Evolutionary conservation across 441 rosid genomes (phyloP), one percentile per base, ranked within the genome.

Genomic region (Melastoma candidum): DNA sequence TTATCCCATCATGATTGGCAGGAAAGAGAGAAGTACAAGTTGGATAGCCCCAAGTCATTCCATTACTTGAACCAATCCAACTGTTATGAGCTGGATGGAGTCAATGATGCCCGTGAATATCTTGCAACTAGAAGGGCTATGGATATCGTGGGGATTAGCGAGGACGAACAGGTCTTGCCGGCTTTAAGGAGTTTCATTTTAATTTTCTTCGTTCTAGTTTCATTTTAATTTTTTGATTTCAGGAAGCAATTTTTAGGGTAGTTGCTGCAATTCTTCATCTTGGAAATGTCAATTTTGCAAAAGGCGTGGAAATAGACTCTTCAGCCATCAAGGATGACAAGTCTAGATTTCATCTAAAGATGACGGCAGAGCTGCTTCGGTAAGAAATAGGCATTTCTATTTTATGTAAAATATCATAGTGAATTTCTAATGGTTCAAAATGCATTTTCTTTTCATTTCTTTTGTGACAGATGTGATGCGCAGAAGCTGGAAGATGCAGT

Each of bases 121-220:
- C 88, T 90, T 55, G 98, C 97, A 61, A 95, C 97, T 68, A 85
- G 95, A 70, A 74, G 99, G 74, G 99, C 99, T 44, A 95, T 95
- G 99, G 99, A 95, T 74, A 50, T 95, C 27, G 99, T 95, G 59
- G 99, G 99, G 74, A 87, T 95, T 74, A 85, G 83, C 58, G 97
- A 81, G 67, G 87, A 94, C 67, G 95, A 90, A 59, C 99, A 94
- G 95, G 99, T 94, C 60, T 41, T 7, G 60, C 63, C 52, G 36
- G 36, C 24, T 52, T 43, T 51, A 24, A 52, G 12, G 12, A 52
- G 22, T 29, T 60, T 47, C 47, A 45, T 50, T 54, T 7, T 39
- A 56, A 24, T 55, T 49, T 12, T 55, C 54, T 0, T 57, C 41
- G 46, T 59, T 63, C 59, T 46, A 72, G 26, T 47, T 54, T 48